Conservation (phyloP, 805 yeast species). For the Starmerella bacillaris region DNA sequence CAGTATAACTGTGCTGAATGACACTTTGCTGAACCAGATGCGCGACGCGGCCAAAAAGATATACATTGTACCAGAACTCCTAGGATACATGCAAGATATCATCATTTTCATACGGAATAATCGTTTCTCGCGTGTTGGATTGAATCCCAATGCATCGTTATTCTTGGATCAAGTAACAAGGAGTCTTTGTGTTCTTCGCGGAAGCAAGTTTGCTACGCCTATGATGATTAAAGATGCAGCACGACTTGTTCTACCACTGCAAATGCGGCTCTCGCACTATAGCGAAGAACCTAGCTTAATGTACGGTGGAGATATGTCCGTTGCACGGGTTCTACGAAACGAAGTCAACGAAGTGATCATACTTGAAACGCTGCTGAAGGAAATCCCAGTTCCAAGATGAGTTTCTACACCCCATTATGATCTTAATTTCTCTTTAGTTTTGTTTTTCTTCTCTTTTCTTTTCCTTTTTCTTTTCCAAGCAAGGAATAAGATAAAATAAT, state of each 20-base stretch:
- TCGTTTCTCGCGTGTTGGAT: conserved; percentile 35
- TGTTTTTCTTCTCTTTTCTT: no score
- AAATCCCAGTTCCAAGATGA: conserved; percentile 37
- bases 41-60: conserved; percentile 14
- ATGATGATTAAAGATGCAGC: conserved; percentile 34
- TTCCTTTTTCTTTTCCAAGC: no score
- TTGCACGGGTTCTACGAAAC: conserved; percentile 27
- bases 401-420: no score
- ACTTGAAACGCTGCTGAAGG: conserved; percentile 34
- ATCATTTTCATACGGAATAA: conserved; percentile 36
- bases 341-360: conserved; percentile 33
- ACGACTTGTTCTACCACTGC: conserved; percentile 32
- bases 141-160: conserved; percentile 30
- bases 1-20: background rate
- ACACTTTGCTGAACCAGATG: conserved; percentile 1
- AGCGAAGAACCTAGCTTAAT: conserved; percentile 34
- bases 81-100: conserved; percentile 39
- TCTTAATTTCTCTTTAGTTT: no score
- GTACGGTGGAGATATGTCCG: conserved; percentile 37
- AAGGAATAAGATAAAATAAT: no score
- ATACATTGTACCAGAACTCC: conserved; percentile 32
- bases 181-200: conserved; percentile 29
- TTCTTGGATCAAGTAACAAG: conserved; percentile 29
- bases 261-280: conserved; percentile 26
- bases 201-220: conserved; percentile 34